Conservation (phyloP, 73 alveolate genomes). For the Symbiodinium pilosum region DNA sequence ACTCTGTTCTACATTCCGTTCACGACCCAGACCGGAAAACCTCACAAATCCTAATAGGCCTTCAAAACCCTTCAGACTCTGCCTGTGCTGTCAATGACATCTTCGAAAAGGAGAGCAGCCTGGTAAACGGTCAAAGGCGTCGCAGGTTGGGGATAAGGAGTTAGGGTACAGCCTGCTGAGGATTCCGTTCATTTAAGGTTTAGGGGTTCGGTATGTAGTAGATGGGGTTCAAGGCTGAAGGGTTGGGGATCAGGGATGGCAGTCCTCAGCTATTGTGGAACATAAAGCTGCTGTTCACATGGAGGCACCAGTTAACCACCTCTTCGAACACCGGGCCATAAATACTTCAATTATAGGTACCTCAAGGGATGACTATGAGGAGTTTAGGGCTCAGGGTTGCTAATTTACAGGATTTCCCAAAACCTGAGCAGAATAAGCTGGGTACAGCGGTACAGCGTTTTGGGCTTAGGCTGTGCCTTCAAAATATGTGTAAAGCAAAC, state of each 20-base stretch:
- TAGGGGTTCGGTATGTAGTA: neutral
- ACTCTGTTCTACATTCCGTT: neutral
- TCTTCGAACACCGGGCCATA: neutral
- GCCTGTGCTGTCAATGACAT: neutral
- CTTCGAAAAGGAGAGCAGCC: neutral
- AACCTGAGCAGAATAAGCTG: too few relatives aligned
- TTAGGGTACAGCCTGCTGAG: neutral
- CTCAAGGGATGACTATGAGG: too few relatives aligned
- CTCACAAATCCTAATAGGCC: neutral
- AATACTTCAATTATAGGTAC: too few relatives aligned
- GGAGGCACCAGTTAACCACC: too few relatives aligned
- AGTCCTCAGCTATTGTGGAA: too few relatives aligned
- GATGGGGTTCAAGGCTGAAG: neutral
- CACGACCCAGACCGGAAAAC: conserved; percentile 1
- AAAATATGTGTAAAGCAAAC: too few relatives aligned
- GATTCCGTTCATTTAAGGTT: neutral
- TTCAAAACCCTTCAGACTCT: neutral
- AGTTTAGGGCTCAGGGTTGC: too few relatives aligned
- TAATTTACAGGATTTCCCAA: too few relatives aligned
- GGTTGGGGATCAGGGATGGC: neutral
- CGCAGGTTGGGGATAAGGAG: neutral
- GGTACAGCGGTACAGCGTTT: too few relatives aligned
- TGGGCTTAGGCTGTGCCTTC: too few relatives aligned
- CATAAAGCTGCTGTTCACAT: too few relatives aligned
- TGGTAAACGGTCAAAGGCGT: neutral